Evolutionary conservation across 2,329 filamentous ascomycete genomes (phyloP).

Genomic region (Huntiella bhutanensis): DNA sequence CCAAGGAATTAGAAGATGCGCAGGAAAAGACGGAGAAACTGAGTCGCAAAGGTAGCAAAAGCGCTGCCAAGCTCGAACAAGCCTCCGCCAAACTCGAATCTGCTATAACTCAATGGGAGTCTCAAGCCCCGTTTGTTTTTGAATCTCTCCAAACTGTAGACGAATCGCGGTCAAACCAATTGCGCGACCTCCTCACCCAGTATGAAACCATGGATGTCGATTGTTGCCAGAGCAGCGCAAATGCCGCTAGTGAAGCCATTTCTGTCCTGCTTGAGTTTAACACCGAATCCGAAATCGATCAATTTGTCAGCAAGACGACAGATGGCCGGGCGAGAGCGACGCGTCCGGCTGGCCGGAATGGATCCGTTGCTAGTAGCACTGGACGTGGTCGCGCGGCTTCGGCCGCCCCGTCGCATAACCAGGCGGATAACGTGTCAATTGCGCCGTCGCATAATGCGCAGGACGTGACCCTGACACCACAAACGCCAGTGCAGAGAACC

Average conservation of each 20-base stretch:
- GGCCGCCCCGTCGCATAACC: neutral
- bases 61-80: conserved; percentile 55
- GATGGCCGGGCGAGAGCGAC: conserved; percentile 19
- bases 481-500: neutral
- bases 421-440: neutral
- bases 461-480: neutral
- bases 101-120: conserved; percentile 75
- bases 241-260: conserved; percentile 60
- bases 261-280: conserved; percentile 71
- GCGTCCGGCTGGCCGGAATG: conserved; percentile 14
- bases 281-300: conserved; percentile 70
- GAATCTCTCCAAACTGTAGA: conserved; percentile 83
- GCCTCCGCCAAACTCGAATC: conserved; percentile 57
- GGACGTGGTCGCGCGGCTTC: neutral
- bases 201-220: conserved; percentile 87
- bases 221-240: conserved; percentile 56
- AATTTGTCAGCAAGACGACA: conserved; percentile 34
- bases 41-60: conserved; percentile 58
- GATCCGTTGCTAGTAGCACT: neutral
- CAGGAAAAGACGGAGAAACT: conserved; percentile 77
- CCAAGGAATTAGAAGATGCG: conserved; percentile 67
- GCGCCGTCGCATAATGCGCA: no score
- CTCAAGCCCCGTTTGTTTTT: conserved; percentile 85
- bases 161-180: conserved; percentile 71
- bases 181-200: conserved; percentile 81